Conservation (phyloP, 1,139 yeast species). For the Hyphopichia wangnamkhiaoensis region DNA sequence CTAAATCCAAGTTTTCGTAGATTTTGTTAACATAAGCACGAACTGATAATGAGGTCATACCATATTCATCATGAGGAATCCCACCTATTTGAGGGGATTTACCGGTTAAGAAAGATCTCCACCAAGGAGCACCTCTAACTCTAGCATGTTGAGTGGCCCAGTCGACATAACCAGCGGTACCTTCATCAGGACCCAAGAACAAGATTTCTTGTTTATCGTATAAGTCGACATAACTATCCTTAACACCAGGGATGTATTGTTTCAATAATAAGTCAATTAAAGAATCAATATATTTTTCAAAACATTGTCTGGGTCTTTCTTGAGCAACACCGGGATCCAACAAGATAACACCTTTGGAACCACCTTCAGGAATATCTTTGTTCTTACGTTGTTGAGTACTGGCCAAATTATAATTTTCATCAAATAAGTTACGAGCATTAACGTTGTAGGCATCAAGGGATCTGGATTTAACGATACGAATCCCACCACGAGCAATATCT, state of each 20-base stretch:
- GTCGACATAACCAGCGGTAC: conserved; percentile 92
- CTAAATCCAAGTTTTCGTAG: conserved; percentile 72
- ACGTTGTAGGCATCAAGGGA: conserved; percentile 82
- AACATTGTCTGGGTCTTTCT: conserved; percentile 80
- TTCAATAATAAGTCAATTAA: conserved; percentile 83
- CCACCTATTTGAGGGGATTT: conserved; percentile 92
- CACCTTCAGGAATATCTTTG: conserved; percentile 99
- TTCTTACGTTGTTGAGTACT: conserved; percentile 95
- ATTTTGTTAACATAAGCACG: conserved; percentile 90
- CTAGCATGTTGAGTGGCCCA: conserved; percentile 99
- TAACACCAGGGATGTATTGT: conserved; percentile 71
- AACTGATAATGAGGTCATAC: conserved; percentile 95
- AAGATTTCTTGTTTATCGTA: conserved; percentile 84
- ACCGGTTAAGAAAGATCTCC: conserved; percentile 98
- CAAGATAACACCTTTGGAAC: conserved; percentile 94
- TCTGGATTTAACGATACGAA: conserved; percentile 89
- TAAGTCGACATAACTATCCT: conserved; percentile 83
- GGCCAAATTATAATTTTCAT: conserved; percentile 95
- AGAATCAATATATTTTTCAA: conserved; percentile 90
- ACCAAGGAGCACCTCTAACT: conserved; percentile 94
- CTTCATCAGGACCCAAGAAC: conserved; percentile 98
- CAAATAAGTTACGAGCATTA: conserved; percentile 87
- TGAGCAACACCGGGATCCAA: conserved; percentile 81
- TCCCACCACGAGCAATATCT: conserved; percentile 98
- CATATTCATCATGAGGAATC: conserved; percentile 96